Conservation (phyloP, 768 basidiomycete genomes). For the Leccinum olivaceopallidum region DNA sequence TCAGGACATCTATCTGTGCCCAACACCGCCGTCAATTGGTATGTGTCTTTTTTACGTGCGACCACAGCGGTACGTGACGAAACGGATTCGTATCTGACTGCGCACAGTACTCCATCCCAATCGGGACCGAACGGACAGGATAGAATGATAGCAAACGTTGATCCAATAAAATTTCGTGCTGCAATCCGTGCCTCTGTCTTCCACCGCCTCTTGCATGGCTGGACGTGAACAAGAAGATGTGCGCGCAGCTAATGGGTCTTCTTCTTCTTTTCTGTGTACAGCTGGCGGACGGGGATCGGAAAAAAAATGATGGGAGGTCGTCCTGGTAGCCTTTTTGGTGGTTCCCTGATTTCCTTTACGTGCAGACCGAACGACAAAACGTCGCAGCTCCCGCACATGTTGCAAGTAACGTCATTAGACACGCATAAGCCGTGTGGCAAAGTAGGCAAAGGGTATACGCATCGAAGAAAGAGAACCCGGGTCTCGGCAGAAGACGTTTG, state of each 20-base stretch:
- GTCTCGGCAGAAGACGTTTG: slow-evolving; percentile 2
- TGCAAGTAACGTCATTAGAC: slow-evolving; percentile 22
- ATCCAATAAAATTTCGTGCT: slow-evolving; percentile 10
- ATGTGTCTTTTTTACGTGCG: slow-evolving; percentile 13
- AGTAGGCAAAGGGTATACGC: slow-evolving; percentile 7
- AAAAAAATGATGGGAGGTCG: slow-evolving; percentile 10
- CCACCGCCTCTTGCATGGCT: neutral
- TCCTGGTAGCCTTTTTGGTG: slow-evolving; percentile 5
- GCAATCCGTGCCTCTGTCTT: slow-evolving; percentile 1
- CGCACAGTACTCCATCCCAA: neutral
- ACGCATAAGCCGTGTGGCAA: slow-evolving; percentile 23
- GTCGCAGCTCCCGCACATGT: slow-evolving; percentile 8
- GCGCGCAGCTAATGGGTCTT: neutral
- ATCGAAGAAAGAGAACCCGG: slow-evolving; percentile 1
- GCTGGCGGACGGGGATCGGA: slow-evolving; percentile 11
- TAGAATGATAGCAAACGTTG: slow-evolving; percentile 11
- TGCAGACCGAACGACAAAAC: slow-evolving; percentile 12
- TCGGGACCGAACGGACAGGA: slow-evolving; percentile 17
- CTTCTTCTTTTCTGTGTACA: slow-evolving; percentile 6
- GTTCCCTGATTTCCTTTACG: slow-evolving; percentile 23
- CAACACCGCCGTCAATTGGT: neutral
- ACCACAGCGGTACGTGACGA: slow-evolving; percentile 1
- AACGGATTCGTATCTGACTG: slow-evolving; percentile 4
- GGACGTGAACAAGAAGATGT: slow-evolving; percentile 11
- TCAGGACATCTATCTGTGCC: neutral